Conservation (phyloP, 768 basidiomycete species). For the Fistulinella prunicolor region DNA sequence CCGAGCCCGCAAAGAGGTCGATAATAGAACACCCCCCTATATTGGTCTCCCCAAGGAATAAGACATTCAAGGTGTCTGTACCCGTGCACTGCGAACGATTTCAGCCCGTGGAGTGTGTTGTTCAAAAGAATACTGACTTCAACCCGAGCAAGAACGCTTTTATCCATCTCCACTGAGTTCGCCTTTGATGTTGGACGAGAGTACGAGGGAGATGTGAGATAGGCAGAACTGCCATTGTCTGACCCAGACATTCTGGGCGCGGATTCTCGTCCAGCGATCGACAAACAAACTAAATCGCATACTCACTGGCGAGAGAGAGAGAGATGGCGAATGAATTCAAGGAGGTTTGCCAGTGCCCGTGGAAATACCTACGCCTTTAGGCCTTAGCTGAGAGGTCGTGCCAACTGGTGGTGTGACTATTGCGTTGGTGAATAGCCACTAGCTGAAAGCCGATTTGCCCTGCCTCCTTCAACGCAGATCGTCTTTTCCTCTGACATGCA, state of each 20-base stretch:
- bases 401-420: too few relatives aligned
- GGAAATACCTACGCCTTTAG: too few relatives aligned
- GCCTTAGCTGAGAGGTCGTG: too few relatives aligned
- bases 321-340: too few relatives aligned
- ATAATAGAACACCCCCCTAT: conserved; percentile 17
- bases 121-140: conserved; percentile 13
- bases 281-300: background rate
- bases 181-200: conserved; percentile 13
- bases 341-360: too few relatives aligned
- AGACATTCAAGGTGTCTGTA: conserved; percentile 11
- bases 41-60: conserved; percentile 23
- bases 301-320: too few relatives aligned
- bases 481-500: conserved; percentile 14
- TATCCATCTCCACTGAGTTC: conserved; percentile 10
- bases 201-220: conserved; percentile 6
- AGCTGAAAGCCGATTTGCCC: background rate
- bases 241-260: conserved; percentile 18
- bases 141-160: background rate
- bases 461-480: background rate
- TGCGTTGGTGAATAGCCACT: too few relatives aligned
- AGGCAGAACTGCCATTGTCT: conserved; percentile 9
- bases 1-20: conserved; percentile 15
- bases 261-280: background rate
- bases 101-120: conserved; percentile 2
- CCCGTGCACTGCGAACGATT: conserved; percentile 5